Evolutionary conservation across 805 yeast genomes (phyloP).

Genomic region (Saturnispora galanensis): DNA sequence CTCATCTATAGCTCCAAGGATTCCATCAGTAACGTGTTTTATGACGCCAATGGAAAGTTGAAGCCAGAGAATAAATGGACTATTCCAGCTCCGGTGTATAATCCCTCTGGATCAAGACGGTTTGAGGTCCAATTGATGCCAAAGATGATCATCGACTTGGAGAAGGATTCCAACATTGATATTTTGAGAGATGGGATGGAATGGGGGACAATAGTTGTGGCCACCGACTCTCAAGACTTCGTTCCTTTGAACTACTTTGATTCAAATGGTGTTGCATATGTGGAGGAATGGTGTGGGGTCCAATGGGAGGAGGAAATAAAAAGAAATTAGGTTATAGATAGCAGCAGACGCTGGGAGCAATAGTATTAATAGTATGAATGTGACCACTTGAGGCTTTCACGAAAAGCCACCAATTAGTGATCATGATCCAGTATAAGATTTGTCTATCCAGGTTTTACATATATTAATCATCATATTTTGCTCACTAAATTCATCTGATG

Average conservation of each 20-base stretch:
- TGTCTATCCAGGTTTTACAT: too few species aligned
- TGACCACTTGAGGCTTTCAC: too few species aligned
- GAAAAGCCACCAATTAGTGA: too few species aligned
- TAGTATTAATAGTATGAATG: too few species aligned
- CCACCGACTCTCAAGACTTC: constrained; percentile 33
- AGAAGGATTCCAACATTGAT: constrained; percentile 32
- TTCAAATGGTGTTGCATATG: constrained; percentile 15
- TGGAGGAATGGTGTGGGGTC: constrained; percentile 23
- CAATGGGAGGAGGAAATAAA: constrained; percentile 20
- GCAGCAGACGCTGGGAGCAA: too few species aligned
- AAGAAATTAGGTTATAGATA: too few species aligned
- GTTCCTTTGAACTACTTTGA: constrained; percentile 13
- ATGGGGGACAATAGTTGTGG: constrained; percentile 90
- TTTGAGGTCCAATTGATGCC: constrained; percentile 95
- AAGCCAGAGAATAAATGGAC: constrained; percentile 16
- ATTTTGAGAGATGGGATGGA: constrained; percentile 72
- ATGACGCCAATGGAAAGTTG: constrained; percentile 17
- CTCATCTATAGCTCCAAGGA: constrained; percentile 61
- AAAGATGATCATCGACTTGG: constrained; percentile 75
- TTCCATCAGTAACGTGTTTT: constrained; percentile 37
- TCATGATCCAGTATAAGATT: too few species aligned
- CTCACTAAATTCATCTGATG: too few species aligned
- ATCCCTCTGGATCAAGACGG: constrained; percentile 49
- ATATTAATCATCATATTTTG: too few species aligned
- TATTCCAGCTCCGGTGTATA: constrained; percentile 51